Percentiles rank a stretch among this genome's conserved stretches.
Conservation (phyloP, 139 green algal genomes). For the Mychonastes homosphaera region DNA sequence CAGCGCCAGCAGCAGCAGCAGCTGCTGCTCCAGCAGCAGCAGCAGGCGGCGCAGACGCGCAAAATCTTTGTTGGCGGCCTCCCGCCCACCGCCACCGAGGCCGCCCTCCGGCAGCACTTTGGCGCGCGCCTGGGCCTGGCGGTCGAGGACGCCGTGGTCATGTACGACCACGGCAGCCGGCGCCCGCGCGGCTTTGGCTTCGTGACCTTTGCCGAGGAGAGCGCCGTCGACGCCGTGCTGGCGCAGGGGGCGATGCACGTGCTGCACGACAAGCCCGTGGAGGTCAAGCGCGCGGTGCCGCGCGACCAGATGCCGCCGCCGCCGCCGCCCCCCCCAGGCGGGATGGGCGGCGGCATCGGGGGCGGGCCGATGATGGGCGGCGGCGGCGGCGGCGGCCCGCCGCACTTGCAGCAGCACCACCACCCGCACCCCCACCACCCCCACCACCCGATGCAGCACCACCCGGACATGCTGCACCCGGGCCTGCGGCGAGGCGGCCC, state of each 20-base stretch:
- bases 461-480: too few relatives aligned
- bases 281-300: slow-evolving; percentile 85
- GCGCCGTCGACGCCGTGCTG: slow-evolving; percentile 78
- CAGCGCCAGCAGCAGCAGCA: too few relatives aligned
- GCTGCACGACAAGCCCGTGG: slow-evolving; percentile 87
- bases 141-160: slow-evolving; percentile 82
- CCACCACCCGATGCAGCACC: too few relatives aligned
- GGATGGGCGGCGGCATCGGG: too few relatives aligned
- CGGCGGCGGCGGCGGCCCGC: too few relatives aligned
- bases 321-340: too few relatives aligned
- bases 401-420: too few relatives aligned
- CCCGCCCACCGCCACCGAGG: slow-evolving; percentile 75
- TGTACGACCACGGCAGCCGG: slow-evolving; percentile 93
- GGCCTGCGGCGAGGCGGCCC: too few relatives aligned
- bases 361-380: too few relatives aligned
- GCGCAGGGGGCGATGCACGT: slow-evolving; percentile 70
- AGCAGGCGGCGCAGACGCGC: too few relatives aligned
- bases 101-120: slow-evolving; percentile 68
- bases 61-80: slow-evolving; percentile 96
- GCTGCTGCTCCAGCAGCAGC: too few relatives aligned
- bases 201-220: slow-evolving; percentile 84
- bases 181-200: slow-evolving; percentile 92
- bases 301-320: slow-evolving; percentile 66
- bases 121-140: slow-evolving; percentile 52
- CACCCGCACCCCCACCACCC: too few relatives aligned